These are phyloP conservation scores for Przewalskia tangutica DNA, from an alignment of 257 asterid species.

Conservation along the genomic window DNA sequence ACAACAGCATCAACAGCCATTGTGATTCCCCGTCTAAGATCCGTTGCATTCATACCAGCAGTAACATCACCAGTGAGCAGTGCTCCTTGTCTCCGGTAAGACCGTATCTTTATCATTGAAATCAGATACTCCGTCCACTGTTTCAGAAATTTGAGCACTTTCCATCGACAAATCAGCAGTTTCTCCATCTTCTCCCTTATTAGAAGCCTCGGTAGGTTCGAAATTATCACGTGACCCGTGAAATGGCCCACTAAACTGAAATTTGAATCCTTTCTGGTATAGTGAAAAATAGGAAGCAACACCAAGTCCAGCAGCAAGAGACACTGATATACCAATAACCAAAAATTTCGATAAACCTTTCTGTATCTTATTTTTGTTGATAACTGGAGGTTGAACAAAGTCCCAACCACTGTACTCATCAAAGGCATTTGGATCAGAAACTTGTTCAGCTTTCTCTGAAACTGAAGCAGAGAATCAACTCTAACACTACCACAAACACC, in stretches of 20 bases:
- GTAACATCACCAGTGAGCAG: too few species aligned
- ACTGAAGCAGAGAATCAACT: slow-evolving; percentile 49
- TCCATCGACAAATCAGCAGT: slow-evolving; percentile 20
- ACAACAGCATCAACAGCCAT: slow-evolving; percentile 53
- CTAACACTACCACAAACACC: too few species aligned
- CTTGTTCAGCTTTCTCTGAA: too few species aligned
- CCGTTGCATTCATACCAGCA: slow-evolving; percentile 69
- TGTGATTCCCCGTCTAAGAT: slow-evolving; percentile 48
- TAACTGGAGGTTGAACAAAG: slow-evolving; percentile 31
- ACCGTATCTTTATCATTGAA: slow-evolving; percentile 12
- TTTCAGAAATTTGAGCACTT: slow-evolving; percentile 22
- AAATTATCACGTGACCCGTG: slow-evolving; percentile 20
- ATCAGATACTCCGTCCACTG: too few species aligned
- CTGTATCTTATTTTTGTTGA: slow-evolving; percentile 12
- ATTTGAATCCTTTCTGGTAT: slow-evolving; percentile 39
- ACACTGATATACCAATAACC: slow-evolving; percentile 50
- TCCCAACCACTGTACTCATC: slow-evolving; percentile 85
- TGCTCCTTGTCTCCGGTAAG: too few species aligned
- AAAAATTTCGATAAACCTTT: slow-evolving; percentile 40
- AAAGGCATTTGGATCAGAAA: slow-evolving; percentile 21
- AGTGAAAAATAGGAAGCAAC: slow-evolving; percentile 41
- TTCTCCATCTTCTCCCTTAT: slow-evolving; percentile 19
- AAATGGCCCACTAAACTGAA: slow-evolving; percentile 25
- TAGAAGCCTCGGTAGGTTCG: slow-evolving; percentile 18
- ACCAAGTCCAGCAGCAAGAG: slow-evolving; percentile 49